These are phyloP conservation scores for Catharanthus roseus DNA, from an alignment of 257 asterid species.

Conservation along the genomic window DNA sequence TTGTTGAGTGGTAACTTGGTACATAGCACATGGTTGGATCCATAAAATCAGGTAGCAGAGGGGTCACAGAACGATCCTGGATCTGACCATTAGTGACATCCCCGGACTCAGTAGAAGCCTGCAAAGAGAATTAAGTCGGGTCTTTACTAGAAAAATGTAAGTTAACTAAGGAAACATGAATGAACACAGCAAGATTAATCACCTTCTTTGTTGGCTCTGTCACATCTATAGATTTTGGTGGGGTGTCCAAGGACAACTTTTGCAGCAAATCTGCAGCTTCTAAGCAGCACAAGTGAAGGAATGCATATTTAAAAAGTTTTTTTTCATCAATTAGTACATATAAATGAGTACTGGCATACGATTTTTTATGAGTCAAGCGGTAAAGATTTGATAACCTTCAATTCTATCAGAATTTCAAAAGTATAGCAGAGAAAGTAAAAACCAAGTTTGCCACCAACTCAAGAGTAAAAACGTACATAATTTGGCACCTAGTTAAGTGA, in stretches of 20 bases:
- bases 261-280: constrained; percentile 36
- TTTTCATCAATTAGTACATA: background rate
- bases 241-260: constrained; percentile 30
- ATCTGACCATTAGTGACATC: constrained; percentile 24
- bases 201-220: constrained; percentile 32
- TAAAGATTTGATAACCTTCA: background rate
- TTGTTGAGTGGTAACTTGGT: constrained; percentile 36
- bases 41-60: constrained; percentile 28
- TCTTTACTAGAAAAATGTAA: background rate
- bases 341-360: background rate
- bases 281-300: constrained; percentile 33
- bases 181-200: background rate
- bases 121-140: background rate
- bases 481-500: background rate
- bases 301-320: constrained; percentile 6
- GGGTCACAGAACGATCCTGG: constrained; percentile 31
- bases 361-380: no score
- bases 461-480: background rate
- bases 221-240: constrained; percentile 24
- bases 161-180: background rate
- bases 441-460: background rate
- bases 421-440: background rate
- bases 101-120: background rate
- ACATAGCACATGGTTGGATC: constrained; percentile 27
- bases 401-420: background rate